Conservation (phyloP, 139 green algal species). For the Pleodorina starrii region DNA sequence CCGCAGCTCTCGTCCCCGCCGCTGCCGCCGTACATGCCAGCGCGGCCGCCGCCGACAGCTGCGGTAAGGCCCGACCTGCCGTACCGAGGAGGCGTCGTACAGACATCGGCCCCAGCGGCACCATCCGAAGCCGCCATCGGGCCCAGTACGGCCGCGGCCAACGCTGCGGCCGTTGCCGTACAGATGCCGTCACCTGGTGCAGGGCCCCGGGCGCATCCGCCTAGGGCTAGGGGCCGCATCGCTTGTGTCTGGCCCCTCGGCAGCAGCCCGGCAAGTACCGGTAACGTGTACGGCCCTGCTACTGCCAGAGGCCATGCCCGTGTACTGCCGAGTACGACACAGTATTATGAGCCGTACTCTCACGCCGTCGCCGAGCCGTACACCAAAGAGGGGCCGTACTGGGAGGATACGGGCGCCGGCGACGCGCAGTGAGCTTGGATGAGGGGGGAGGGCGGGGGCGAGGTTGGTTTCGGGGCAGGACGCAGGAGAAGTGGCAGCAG, state of each 20-base stretch:
- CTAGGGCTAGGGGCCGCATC: too few relatives aligned
- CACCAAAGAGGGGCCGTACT: too few relatives aligned
- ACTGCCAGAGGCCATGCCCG: background rate
- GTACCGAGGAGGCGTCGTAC: background rate
- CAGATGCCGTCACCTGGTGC: too few relatives aligned
- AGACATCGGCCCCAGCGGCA: background rate
- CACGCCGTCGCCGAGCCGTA: background rate
- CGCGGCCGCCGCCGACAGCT: background rate
- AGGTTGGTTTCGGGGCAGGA: too few relatives aligned
- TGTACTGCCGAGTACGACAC: too few relatives aligned
- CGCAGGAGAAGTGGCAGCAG: too few relatives aligned
- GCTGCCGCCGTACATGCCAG: background rate
- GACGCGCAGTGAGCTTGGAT: too few relatives aligned
- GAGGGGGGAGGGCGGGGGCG: too few relatives aligned
- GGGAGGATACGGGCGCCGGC: too few relatives aligned
- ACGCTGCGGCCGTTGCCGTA: background rate
- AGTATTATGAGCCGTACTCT: background rate
- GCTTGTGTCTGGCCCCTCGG: background rate
- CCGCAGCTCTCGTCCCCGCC: too few relatives aligned
- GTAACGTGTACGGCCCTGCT: conserved; percentile 4
- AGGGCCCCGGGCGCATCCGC: too few relatives aligned
- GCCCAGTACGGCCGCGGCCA: background rate
- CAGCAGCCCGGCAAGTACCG: background rate
- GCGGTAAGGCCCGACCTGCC: background rate
- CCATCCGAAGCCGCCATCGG: background rate